Percentiles rank a stretch among this genome's conserved stretches.
Conservation (phyloP, 1,284 basidiomycete species). For the Nidula niveotomentosa region DNA sequence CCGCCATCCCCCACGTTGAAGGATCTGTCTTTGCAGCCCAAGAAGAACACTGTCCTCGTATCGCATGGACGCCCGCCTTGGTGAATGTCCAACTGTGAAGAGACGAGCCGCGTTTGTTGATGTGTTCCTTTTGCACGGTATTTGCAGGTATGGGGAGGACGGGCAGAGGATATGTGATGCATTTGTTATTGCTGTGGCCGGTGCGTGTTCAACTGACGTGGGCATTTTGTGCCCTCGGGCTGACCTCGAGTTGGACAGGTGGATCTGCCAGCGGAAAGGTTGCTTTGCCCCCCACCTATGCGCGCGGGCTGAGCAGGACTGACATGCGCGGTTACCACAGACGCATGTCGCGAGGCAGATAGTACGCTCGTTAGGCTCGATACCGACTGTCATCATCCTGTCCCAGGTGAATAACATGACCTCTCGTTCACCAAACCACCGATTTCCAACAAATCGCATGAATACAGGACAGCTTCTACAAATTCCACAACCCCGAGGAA, state of each 20-base stretch:
- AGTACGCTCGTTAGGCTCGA: slow-evolving; percentile 76
- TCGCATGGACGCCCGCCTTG: slow-evolving; percentile 83
- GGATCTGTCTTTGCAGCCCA: slow-evolving; percentile 27
- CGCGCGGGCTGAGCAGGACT: no score
- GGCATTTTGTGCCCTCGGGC: slow-evolving; percentile 1
- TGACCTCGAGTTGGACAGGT: slow-evolving; percentile 39
- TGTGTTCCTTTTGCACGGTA: background rate
- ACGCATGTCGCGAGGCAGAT: slow-evolving; percentile 92
- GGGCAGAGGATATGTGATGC: slow-evolving; percentile 70
- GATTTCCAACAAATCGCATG: background rate
- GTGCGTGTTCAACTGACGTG: slow-evolving; percentile 38
- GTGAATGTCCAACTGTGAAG: slow-evolving; percentile 37
- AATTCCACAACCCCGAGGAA: slow-evolving; percentile 76
- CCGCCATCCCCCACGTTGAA: no score
- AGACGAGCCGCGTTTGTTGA: background rate
- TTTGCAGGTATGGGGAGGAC: slow-evolving; percentile 72
- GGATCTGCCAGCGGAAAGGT: slow-evolving; percentile 96
- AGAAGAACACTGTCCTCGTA: slow-evolving; percentile 82
- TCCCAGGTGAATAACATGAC: slow-evolving; percentile 56
- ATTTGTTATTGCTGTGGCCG: slow-evolving; percentile 94
- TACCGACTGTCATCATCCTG: slow-evolving; percentile 88
- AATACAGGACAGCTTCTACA: slow-evolving; percentile 91
- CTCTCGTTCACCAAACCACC: background rate
- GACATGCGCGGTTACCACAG: slow-evolving; percentile 33
- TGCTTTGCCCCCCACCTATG: background rate